phyloP scores from a whole-genome alignment of 1,139 yeast species.

The Lodderomyces parapsilosis region DNA sequence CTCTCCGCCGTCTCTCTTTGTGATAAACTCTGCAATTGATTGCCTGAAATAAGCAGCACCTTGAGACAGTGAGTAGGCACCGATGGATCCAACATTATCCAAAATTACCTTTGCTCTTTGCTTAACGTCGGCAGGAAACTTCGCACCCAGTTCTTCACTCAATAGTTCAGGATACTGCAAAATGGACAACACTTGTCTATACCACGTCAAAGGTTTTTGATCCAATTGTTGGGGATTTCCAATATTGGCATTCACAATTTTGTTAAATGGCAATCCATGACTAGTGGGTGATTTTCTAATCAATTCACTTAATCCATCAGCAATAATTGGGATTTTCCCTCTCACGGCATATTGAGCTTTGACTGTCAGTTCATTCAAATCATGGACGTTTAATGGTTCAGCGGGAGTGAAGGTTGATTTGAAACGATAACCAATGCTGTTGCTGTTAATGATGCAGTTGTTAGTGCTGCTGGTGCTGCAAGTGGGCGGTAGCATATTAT shows the following conservation, averaged over 20 bases:
- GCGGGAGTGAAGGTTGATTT: slow-evolving; percentile 21
- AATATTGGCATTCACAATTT: slow-evolving; percentile 85
- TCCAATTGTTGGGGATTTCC: slow-evolving; percentile 97
- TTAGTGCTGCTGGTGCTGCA: not conserved
- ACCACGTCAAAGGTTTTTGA: slow-evolving; percentile 93
- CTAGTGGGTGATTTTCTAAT: slow-evolving; percentile 52
- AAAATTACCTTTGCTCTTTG: slow-evolving; percentile 65
- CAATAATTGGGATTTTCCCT: slow-evolving; percentile 89
- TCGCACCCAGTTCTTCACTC: slow-evolving; percentile 16
- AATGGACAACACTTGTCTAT: slow-evolving; percentile 83
- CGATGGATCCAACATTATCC: slow-evolving; percentile 71
- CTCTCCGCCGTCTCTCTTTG: slow-evolving; percentile 53
- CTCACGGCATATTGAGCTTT: slow-evolving; percentile 94
- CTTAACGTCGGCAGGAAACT: slow-evolving; percentile 69
- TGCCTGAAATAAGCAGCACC: slow-evolving; percentile 73
- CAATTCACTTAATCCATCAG: slow-evolving; percentile 69
- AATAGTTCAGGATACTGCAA: slow-evolving; percentile 81
- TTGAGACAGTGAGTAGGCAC: slow-evolving; percentile 93
- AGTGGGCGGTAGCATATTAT: slow-evolving; percentile 1
- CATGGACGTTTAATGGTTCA: slow-evolving; percentile 26
- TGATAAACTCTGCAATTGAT: slow-evolving; percentile 78
- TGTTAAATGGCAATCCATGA: slow-evolving; percentile 68
- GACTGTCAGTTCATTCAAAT: slow-evolving; percentile 71
- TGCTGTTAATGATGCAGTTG: not conserved
- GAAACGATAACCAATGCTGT: not conserved